Evolutionary conservation across 345 rosid genomes (phyloP).

Genomic region (Euclidium syriacum): DNA sequence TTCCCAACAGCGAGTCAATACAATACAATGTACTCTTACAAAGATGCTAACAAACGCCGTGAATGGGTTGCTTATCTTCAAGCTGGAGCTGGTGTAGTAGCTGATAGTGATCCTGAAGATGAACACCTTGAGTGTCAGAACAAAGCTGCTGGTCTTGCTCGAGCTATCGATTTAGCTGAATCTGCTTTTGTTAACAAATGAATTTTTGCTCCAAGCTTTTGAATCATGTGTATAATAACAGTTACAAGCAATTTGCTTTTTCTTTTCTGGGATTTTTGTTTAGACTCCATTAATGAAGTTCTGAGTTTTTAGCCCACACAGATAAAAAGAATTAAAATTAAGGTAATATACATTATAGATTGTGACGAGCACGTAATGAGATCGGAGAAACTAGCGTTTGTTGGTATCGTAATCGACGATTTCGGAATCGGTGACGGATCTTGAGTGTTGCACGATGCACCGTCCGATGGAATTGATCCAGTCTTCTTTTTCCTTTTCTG

Average conservation of each 20-base stretch:
- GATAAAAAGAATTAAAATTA: neutral
- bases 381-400: conserved; percentile 27
- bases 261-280: neutral
- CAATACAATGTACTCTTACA: conserved; percentile 75
- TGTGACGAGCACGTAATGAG: too few species aligned
- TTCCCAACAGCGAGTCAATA: conserved; percentile 57
- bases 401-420: conserved; percentile 56
- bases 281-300: conserved; percentile 11
- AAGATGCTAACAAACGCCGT: conserved; percentile 37
- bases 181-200: conserved; percentile 49
- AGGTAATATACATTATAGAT: too few species aligned
- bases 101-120: conserved; percentile 69
- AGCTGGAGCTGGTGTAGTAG: conserved; percentile 85
- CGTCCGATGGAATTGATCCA: conserved; percentile 82
- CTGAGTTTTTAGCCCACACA: neutral
- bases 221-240: conserved; percentile 16
- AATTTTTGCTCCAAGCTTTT: neutral
- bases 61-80: conserved; percentile 87
- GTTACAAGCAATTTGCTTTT: neutral
- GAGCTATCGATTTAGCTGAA: conserved; percentile 86
- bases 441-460: conserved; percentile 68
- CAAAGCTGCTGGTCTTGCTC: conserved; percentile 79
- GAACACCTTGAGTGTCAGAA: conserved; percentile 74
- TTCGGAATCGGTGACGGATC: conserved; percentile 68
- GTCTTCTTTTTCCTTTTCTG: conserved; percentile 73